These are phyloP conservation scores for Agrocybe chaxingu DNA, from an alignment of 768 basidiomycete genomes.

Conservation along the genomic window DNA sequence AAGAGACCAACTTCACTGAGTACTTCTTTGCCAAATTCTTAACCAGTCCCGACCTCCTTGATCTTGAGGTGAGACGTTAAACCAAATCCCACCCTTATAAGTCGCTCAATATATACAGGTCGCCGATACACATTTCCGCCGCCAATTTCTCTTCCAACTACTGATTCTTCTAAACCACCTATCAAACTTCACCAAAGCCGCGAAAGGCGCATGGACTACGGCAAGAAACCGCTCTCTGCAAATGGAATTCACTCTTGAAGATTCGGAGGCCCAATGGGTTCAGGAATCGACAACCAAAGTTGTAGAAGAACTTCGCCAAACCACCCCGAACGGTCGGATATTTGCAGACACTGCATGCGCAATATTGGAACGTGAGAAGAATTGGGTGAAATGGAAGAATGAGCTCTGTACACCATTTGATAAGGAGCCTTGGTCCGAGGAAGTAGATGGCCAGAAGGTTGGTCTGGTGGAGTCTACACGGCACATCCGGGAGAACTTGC, in stretches of 20 bases:
- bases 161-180: slow-evolving; percentile 72
- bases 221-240: slow-evolving; percentile 76
- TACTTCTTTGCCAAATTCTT: slow-evolving; percentile 81
- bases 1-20: slow-evolving; percentile 54
- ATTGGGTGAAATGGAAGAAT: slow-evolving; percentile 84
- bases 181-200: slow-evolving; percentile 65
- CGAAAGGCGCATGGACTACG: slow-evolving; percentile 55
- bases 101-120: slow-evolving; percentile 38
- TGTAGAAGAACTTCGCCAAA: slow-evolving; percentile 54
- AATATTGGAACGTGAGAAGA: slow-evolving; percentile 80
- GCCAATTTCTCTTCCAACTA: slow-evolving; percentile 73
- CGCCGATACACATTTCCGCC: slow-evolving; percentile 89
- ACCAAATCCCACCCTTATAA: slow-evolving; percentile 1
- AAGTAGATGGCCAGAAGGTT: slow-evolving; percentile 40
- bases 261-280: slow-evolving; percentile 66
- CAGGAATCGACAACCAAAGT: slow-evolving; percentile 63
- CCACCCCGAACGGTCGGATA: slow-evolving; percentile 71
- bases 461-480: slow-evolving; percentile 53
- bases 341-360: slow-evolving; percentile 72
- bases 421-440: slow-evolving; percentile 58
- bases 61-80: slow-evolving; percentile 60
- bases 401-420: slow-evolving; percentile 79
- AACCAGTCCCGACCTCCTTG: slow-evolving; percentile 82
- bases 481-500: slow-evolving; percentile 48
- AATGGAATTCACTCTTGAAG: slow-evolving; percentile 72